Percentiles rank a stretch among this genome's conserved stretches.
These are phyloP conservation scores for Xerocomus amazonicus DNA, from an alignment of 1,284 basidiomycete genomes.

Conservation along the genomic window DNA sequence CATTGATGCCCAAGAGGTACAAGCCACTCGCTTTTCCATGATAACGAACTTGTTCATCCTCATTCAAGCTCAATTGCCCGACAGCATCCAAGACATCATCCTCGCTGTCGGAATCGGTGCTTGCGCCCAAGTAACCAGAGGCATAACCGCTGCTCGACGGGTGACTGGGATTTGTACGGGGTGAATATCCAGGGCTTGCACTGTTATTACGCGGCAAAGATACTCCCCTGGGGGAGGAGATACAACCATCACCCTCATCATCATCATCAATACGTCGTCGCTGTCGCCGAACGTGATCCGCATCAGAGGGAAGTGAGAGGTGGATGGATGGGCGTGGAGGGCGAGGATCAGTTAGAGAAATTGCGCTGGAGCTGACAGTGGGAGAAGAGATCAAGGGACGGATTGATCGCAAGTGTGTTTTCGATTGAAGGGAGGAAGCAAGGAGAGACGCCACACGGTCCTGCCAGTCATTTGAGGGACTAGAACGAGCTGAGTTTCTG, in stretches of 20 bases:
- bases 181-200: conserved; percentile 21
- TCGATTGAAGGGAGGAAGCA: conserved; percentile 17
- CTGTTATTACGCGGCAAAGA: conserved; percentile 12
- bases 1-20: conserved; percentile 65
- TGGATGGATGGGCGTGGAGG: conserved; percentile 11
- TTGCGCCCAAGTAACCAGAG: conserved; percentile 29
- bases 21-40: conserved; percentile 80
- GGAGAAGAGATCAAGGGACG: conserved; percentile 1
- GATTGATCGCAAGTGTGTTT: background rate
- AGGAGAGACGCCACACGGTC: conserved; percentile 55
- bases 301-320: conserved; percentile 10
- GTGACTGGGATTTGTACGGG: conserved; percentile 10
- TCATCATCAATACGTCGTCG: conserved; percentile 29
- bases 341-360: conserved; percentile 18
- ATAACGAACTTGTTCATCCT: conserved; percentile 76
- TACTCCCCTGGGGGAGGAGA: conserved; percentile 7
- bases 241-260: conserved; percentile 6
- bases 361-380: conserved; percentile 5
- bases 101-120: conserved; percentile 38
- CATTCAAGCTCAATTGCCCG: conserved; percentile 81
- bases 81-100: conserved; percentile 67
- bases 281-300: conserved; percentile 28
- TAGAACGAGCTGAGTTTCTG: conserved; percentile 24
- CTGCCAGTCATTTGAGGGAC: conserved; percentile 80
- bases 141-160: conserved; percentile 20